Evolutionary conservation across 331 rosid genomes (phyloP).

Genomic region (Malus hybrid): DNA sequence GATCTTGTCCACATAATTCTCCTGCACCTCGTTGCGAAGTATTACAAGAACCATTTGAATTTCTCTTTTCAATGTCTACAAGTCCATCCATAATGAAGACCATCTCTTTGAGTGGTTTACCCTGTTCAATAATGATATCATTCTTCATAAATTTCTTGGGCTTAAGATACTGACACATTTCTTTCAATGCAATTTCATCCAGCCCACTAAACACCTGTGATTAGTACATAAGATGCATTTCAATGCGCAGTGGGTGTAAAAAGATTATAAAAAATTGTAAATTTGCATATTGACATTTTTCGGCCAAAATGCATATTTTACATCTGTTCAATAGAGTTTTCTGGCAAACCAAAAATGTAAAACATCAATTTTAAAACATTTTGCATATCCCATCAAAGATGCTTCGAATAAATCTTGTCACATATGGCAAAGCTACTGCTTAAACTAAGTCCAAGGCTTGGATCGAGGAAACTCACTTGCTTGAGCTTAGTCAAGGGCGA

Average conservation of each 20-base stretch:
- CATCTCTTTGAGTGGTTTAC: not conserved
- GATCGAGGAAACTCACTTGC: not conserved
- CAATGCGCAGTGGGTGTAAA: not conserved
- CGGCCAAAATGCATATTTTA: no score
- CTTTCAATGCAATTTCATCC: not conserved
- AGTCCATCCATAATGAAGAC: not conserved
- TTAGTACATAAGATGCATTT: not conserved
- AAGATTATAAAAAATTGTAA: not conserved
- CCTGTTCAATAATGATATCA: not conserved
- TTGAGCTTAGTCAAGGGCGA: not conserved
- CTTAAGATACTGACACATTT: not conserved
- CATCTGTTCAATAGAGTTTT: no score
- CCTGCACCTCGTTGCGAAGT: not conserved
- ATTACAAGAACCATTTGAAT: not conserved
- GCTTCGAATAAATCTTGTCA: no score
- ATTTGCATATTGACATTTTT: no score
- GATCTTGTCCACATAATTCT: not conserved
- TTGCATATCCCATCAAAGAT: no score
- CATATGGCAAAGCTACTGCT: not conserved
- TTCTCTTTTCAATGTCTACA: not conserved
- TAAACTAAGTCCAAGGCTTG: not conserved
- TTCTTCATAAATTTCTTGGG: not conserved
- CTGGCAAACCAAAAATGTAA: no score
- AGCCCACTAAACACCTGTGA: not conserved
- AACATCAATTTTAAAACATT: no score